Conservation (phyloP, 148 eudicot genomes). For the Fagopyrum homotropicum region DNA sequence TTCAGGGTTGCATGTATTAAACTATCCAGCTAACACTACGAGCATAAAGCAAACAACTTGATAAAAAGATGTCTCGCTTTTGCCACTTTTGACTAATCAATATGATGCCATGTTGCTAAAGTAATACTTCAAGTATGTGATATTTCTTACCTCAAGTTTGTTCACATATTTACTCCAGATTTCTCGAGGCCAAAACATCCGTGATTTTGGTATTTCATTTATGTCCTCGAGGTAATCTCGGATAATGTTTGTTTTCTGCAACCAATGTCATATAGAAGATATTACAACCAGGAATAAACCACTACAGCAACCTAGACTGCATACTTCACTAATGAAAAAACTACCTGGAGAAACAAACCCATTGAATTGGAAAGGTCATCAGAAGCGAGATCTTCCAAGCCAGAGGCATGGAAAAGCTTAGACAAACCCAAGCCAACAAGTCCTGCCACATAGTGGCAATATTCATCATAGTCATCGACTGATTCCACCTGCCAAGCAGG, state of each 20-base stretch:
- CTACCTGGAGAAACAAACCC: constrained; percentile 99
- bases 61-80: neutral
- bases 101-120: neutral
- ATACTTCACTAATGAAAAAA: constrained; percentile 1
- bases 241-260: constrained; percentile 91
- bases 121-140: neutral
- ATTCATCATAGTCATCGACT: constrained; percentile 9
- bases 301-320: neutral
- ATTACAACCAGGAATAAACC: neutral
- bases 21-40: neutral
- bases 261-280: constrained; percentile 13
- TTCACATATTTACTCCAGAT: constrained; percentile 88
- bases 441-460: constrained; percentile 28
- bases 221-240: constrained; percentile 95
- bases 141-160: constrained; percentile 71
- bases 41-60: neutral
- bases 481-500: constrained; percentile 3
- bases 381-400: constrained; percentile 56
- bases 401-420: constrained; percentile 88
- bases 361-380: constrained; percentile 77
- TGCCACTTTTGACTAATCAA: constrained; percentile 2
- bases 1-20: neutral
- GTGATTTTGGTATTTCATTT: constrained; percentile 90
- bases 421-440: constrained; percentile 90
- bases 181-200: constrained; percentile 98